Evolutionary conservation across 768 basidiomycete genomes (phyloP), one percentile per base, ranked within the genome.

Genomic region (Neoboletus subvelutipes): DNA sequence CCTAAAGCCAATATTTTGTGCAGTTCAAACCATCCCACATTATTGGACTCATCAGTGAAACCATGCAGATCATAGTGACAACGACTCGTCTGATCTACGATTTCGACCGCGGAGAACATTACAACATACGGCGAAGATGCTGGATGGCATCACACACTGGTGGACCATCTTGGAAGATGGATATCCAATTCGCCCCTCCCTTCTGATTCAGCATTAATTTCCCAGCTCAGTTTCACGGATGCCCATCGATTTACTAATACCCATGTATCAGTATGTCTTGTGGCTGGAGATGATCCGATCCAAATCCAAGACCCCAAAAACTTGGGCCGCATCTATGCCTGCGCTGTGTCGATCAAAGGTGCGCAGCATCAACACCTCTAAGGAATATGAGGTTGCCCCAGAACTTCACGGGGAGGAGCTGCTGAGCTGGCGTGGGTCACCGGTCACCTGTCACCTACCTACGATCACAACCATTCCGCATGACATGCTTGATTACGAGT

Each of bases 351-450:
- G 31, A 59, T 54, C 24, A 41, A 18, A n/a, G 45, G 36, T 29
- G 31, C n/a, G 33, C 45, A 15, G 10, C 28, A 22, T 26, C 39
- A 2, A 17, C 8, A 13, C 34, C 48, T 43, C 18, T 17, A 20
- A 17, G 33, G 40, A 43, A 45, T 40, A 40, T 33, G 41, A 43
- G 17, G 41, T 43, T 24, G 12, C 45, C 22, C 29, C 49, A 33
- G 54, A 55, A 54, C 43, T 39, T 45, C 37, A 20, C 37, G 46
- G 33, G 33, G n/a, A 50, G 42, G n/a, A n/a, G n/a, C 28, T 56
- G 12, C 11, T 13, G 50, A 15, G 41, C 18, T 13, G 11, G n/a
- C 15, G 45, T 45, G 17, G 41, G 33, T 42, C n/a, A 43, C 29
- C 24, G 41, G 33, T 42, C n/a, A 43, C 29, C 24, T 26, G 22